Conservation (phyloP, 306 rosid genomes). For the Begonia loranthoides region DNA sequence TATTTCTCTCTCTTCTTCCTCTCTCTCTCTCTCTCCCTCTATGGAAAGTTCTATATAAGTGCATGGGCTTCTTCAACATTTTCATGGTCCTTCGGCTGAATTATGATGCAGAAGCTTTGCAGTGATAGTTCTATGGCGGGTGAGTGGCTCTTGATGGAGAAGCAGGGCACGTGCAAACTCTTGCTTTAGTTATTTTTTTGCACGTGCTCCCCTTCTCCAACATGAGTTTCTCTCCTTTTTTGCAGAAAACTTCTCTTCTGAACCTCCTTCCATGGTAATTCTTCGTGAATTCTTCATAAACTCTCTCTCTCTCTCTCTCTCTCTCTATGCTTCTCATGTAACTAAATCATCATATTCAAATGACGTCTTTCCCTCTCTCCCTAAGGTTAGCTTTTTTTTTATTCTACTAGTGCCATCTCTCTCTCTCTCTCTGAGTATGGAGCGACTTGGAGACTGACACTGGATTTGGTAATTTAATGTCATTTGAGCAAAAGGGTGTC, state of each 20-base stretch:
- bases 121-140: constrained; percentile 16
- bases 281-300: too few relatives aligned
- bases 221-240: constrained; percentile 43
- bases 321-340: too few relatives aligned
- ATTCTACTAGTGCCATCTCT: too few relatives aligned
- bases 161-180: constrained; percentile 97
- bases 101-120: not conserved
- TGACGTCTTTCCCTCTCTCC: too few relatives aligned
- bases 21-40: constrained; percentile 32
- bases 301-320: too few relatives aligned
- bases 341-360: too few relatives aligned
- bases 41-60: constrained; percentile 22
- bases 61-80: constrained; percentile 11
- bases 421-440: too few relatives aligned
- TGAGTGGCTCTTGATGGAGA: constrained; percentile 72
- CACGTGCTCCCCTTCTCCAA: constrained; percentile 99
- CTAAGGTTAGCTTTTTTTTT: too few relatives aligned
- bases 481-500: too few relatives aligned
- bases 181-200: constrained; percentile 13
- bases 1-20: constrained; percentile 30
- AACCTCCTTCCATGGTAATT: too few relatives aligned
- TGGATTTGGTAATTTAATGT: too few relatives aligned
- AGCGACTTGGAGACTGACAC: too few relatives aligned
- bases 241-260: not conserved
- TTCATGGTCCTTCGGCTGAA: constrained; percentile 6